Evolutionary conservation across 2,329 filamentous ascomycete genomes (phyloP).

Genomic region (Mariannaea sp.): DNA sequence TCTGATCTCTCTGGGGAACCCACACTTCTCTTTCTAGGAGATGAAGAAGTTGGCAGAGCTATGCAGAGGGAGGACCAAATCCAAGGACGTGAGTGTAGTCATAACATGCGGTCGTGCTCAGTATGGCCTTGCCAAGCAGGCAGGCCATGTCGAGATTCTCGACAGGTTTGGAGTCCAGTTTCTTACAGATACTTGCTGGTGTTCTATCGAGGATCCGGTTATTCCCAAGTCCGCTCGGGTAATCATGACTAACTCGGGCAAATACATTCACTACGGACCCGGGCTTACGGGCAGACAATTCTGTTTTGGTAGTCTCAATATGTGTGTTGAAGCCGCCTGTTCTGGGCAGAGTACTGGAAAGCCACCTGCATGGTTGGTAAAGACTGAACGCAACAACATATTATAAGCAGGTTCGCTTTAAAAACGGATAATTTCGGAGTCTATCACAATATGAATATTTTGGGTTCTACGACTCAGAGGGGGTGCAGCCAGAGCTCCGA

Average conservation of each 20-base stretch:
- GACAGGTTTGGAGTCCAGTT: conserved; percentile 22
- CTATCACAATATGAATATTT: no score
- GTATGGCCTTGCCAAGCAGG: conserved; percentile 25
- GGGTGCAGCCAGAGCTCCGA: no score
- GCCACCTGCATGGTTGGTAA: conserved; percentile 8
- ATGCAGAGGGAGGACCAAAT: conserved; percentile 1
- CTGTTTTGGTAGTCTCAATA: conserved; percentile 15
- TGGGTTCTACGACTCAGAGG: no score
- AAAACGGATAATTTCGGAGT: no score
- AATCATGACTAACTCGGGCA: conserved; percentile 29
- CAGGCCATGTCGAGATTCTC: conserved; percentile 6
- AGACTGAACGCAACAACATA: no score
- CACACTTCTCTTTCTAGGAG: conserved; percentile 26
- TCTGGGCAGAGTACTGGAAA: neutral
- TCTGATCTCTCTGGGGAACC: conserved; percentile 26
- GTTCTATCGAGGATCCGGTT: conserved; percentile 22
- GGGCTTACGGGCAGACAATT: conserved; percentile 22
- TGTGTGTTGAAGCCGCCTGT: conserved; percentile 11
- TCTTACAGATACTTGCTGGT: conserved; percentile 27
- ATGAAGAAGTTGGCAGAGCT: conserved; percentile 13
- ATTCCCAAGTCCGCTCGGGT: conserved; percentile 10
- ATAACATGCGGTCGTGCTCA: conserved; percentile 20
- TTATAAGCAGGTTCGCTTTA: no score
- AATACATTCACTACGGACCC: conserved; percentile 28
- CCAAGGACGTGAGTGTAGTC: neutral